Base-by-base conservation (phyloP, 2,329 filamentous ascomycete species). In the Lithohypha guttulata region DNA sequence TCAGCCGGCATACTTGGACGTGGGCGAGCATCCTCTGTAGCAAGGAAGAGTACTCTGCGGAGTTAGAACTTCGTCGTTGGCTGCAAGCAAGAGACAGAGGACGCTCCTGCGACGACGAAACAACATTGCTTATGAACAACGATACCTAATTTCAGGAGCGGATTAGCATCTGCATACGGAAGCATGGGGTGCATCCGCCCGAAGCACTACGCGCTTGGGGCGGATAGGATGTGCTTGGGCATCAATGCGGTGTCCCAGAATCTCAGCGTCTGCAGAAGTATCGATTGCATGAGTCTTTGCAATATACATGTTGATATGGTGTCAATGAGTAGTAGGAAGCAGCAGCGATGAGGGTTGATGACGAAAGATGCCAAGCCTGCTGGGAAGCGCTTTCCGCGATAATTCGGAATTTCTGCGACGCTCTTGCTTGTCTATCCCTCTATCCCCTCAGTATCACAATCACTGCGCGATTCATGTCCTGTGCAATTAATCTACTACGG, bases 121-220 rank as follows among this genome's bases (percentile, higher is more conserved):
- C 4, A n/a, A 14, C 9, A 28, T 28, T 10, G 9, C 6, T 11
- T 14, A 28, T 6, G 9, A 28, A 14, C 11, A n/a, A n/a, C n/a
- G n/a, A 28, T 28, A 14, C 26, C 26, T 28, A 4, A 28, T 11
- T 28, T 28, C 26, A 34, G 11, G 4, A 15, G 3, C 4, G 31
- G n/a, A 22, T 22, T 31, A 39, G 26, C 26, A 39, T 31, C 23
- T 39, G 27, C 35, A 22, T 15, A 22, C 35, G 35, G 34, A 39
- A 39, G 35, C 26, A 30, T n/a, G 9, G 35, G 14, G 11, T 14
- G 20, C 35, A 39, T 39, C 35, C 35, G 35, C 35, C 22, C 35
- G 26, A 11, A 4, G 6, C 10, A 11, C 31, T 13, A 20, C 27
- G 26, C 27, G 25, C 19, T 28, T 29, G 18, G 13, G 26, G 15